Percentiles rank a stretch among this genome's conserved stretches.
Evolutionary conservation across 73 alveolate species (phyloP).

Genomic region (Blepharisma stoltei): DNA sequence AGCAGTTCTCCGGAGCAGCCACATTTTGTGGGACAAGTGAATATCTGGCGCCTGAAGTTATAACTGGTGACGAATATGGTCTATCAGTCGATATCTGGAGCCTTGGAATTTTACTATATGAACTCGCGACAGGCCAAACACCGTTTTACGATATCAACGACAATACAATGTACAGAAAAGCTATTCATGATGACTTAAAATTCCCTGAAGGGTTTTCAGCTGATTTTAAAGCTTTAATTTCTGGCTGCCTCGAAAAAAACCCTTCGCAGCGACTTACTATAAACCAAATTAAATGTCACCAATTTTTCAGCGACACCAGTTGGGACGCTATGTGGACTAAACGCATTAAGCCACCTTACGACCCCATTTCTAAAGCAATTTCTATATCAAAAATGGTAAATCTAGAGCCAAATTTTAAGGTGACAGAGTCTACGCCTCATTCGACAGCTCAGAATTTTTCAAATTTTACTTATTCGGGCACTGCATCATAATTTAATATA

Average conservation of each 20-base stretch:
- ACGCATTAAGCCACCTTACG: too few relatives aligned
- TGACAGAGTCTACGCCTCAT: too few relatives aligned
- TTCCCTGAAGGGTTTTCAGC: conserved; percentile 45
- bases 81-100: conserved; percentile 93
- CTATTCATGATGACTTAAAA: conserved; percentile 31
- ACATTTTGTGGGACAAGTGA: conserved; percentile 95
- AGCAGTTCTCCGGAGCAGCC: conserved; percentile 33
- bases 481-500: too few relatives aligned
- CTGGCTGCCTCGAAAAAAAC: conserved; percentile 32
- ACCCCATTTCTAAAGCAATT: too few relatives aligned
- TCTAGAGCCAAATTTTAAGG: too few relatives aligned
- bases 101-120: conserved; percentile 88
- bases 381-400: too few relatives aligned
- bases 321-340: too few relatives aligned
- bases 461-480: too few relatives aligned
- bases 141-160: conserved; percentile 79
- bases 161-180: conserved; percentile 36
- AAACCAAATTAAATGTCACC: too few relatives aligned
- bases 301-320: too few relatives aligned
- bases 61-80: conserved; percentile 77
- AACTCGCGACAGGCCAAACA: conserved; percentile 86
- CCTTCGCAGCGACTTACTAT: conserved; percentile 14
- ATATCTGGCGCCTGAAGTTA: conserved; percentile 96
- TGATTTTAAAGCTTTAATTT: conserved; percentile 41
- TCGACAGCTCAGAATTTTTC: too few relatives aligned